Evolutionary conservation across 202 grass and related monocot genomes (phyloP), one percentile per base, ranked within the genome.

Genomic region (Bolboschoenoplectus hybrid): DNA sequence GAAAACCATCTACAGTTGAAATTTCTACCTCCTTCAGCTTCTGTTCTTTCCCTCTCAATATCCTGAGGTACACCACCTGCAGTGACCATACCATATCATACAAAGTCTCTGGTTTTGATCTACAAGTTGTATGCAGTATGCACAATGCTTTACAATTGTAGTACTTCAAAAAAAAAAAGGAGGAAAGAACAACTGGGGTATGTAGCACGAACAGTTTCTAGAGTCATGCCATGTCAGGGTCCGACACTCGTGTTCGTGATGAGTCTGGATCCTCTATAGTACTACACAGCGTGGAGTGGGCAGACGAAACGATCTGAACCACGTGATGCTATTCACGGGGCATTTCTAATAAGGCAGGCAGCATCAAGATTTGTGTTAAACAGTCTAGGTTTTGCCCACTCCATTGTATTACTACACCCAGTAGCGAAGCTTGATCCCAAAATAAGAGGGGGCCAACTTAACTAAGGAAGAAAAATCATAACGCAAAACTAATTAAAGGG

Each of bases 1-100:
- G 96, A 81, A 98, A 98, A 7, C 96, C 96, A 89, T 98, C 96
- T 75, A 98, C 96, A 3, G 96, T 98, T 0, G 96, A 98, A 88
- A 98, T 98, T 86, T 98, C 93, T 45, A 94, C 84, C 80, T 98
- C 93, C 85, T 94, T 98, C 53, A 98, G 73, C 88, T 86, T 94
- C 80, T 76, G 71, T 83, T 92, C 89, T 88, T 95, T 94, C 62
- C 92, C 93, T 91, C 93, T 94, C 90, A 94, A 66, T 85, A 92
- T 95, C 86, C 91, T 98, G 82, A 98, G 80, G 86, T 85, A 93
- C 43, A 88, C 90, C 38, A 95, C 96, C 95, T 98, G 84, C 47
- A 60, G 6, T 58, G 10, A 65, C 53, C 20, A 79, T 57, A 41
- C 26, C 75, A 79, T 40, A 79, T 79, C 52, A 79, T 16, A 41